Conservation (phyloP, 1,284 basidiomycete genomes). For the Xerocomus nothofagi region DNA sequence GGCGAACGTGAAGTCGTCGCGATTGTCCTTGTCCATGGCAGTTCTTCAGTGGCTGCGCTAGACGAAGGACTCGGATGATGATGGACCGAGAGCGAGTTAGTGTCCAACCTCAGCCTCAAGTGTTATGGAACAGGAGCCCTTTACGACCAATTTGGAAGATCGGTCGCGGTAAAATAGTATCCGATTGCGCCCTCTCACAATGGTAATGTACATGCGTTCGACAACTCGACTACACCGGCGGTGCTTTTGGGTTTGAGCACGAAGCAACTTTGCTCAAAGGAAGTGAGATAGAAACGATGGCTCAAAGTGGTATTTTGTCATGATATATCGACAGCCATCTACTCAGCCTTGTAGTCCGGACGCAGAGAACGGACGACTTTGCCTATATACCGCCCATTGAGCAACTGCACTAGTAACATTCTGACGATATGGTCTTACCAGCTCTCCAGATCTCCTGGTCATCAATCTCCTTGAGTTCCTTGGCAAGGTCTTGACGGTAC, state of each 20-base stretch:
- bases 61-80: neutral
- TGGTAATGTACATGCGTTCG: conserved; percentile 22
- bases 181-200: neutral
- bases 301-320: conserved; percentile 12
- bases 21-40: conserved; percentile 72
- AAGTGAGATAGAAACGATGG: conserved; percentile 4
- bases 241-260: conserved; percentile 27
- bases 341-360: conserved; percentile 72
- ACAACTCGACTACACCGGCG: conserved; percentile 22
- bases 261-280: conserved; percentile 12
- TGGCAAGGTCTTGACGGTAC: conserved; percentile 92
- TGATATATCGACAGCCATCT: conserved; percentile 7
- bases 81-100: neutral
- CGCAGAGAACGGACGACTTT: conserved; percentile 77
- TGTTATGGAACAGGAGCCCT: conserved; percentile 2
- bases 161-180: neutral
- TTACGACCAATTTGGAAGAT: conserved; percentile 10
- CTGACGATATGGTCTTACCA: conserved; percentile 46
- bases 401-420: neutral
- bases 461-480: conserved; percentile 95
- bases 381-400: conserved; percentile 42
- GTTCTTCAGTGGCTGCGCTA: neutral
- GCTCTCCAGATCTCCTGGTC: conserved; percentile 98
- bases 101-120: neutral
- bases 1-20: conserved; percentile 88